Evolutionary conservation across 164 flowering plant species (phyloP), one percentile per base, ranked within the genome.

Genomic region (Magnolia sinica): DNA sequence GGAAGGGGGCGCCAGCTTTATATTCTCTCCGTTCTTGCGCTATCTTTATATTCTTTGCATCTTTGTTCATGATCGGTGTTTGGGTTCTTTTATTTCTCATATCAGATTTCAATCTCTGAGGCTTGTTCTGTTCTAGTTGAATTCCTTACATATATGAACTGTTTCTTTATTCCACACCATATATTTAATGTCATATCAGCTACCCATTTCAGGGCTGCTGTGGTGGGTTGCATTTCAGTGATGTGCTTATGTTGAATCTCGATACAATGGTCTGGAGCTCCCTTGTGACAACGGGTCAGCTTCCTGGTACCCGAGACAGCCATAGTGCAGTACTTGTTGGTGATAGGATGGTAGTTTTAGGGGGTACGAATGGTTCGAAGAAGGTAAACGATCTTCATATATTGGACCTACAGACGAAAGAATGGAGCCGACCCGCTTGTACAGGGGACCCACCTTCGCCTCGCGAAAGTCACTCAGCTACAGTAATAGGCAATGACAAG

Each of bases 221-320:
- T 73, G 98, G 99, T 0, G 97, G 99, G 14, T 65, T 92, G 82
- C 97, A 93, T 84, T 93, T 88, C 83, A 85, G 93, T 68, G 99
- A 95, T 80, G 97, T 95, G 10, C 89, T 95, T 14, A 79, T 82
- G 65, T 89, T 94, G 19, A 77, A 92, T 77, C 88, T 95, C 13
- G 83, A 87, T 14, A 87, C 87, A 55, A 95, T 93, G 98, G 76
- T 81, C 11, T 95, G 98, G 98, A 87, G 68, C 83, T 81, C 86
- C 6, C 86, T 95, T 10, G 85, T 72, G 70, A 90, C 99, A 1
- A 83, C 87, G 0, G 98, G 99, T 10, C 83, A 82, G n/a, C 87
- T 88, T 6, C 99, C 99, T 8, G 98, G 98, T 1, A 93, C 95
- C 4, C 81, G 99, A 80, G 99, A 95, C 79, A 95, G 99, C 83